Base-by-base conservation (phyloP, 2,329 filamentous ascomycete genomes). In the Nothophaeocryptopus gaeumannii region DNA sequence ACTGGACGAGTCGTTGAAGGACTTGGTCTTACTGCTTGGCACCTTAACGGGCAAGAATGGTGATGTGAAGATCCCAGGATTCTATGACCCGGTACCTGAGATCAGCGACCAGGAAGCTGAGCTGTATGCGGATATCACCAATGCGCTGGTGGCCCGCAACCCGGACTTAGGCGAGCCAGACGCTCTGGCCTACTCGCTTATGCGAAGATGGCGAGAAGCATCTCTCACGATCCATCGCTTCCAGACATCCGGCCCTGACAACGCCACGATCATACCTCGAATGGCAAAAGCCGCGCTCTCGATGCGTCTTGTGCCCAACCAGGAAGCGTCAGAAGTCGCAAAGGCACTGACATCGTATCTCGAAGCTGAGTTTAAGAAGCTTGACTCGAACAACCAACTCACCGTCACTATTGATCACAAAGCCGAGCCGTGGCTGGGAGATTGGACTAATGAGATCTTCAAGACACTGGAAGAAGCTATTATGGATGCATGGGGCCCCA, bases 151-250 rank as follows among this genome's bases (percentile, higher is more conserved):
- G 30, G 80, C 81, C 12, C 83, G 85, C 47, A 88, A 88, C 60
- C 83, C 88, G 1, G 75, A 80, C 39, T 78, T 84, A 5, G 76
- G 79, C 9, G 74, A 81, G 1, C 78, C 85, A 0, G 80, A 86
- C 5, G 79, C 80, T n/a, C 81, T 97, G 39, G 91, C 92, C 52
- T 78, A 83, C 33, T 90, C 86, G 2, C 78, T 99, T 5, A 95
- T 96, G 86, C 88, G 91, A 9, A 82, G 91, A 49, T 99, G 93
- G 93, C 84, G 93, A 15, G 91, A 97, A 64, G 90, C 93, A 0
- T 96, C 95, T 42, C 75, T 99, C 45, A 97, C 93, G 0, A 88
- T 97, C 37, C 93, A 99, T 70, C 82, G 89, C 7, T 90, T 97
- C 69, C 89, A 95, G 63, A 90, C 92, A 0, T 96, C 91, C 0